Conservation (phyloP, 768 basidiomycete genomes). For the Calocera cornea region DNA sequence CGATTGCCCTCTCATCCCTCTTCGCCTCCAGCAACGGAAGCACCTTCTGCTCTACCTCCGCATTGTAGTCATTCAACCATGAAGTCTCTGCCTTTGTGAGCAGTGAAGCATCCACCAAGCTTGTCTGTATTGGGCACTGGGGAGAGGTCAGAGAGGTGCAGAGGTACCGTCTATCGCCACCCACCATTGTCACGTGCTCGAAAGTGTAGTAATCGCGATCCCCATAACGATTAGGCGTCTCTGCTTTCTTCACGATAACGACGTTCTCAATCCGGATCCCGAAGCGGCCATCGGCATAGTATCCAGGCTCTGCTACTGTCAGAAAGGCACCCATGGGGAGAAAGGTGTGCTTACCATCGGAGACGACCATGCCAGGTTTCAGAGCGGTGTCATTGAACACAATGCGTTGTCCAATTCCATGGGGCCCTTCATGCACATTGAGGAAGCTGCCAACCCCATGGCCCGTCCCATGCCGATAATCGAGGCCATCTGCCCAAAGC, state of each 20-base stretch:
- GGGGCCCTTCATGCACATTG: constrained; percentile 84
- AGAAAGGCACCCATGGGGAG: neutral
- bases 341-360: constrained; percentile 41
- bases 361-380: constrained; percentile 78
- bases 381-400: constrained; percentile 58
- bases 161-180: constrained; percentile 17
- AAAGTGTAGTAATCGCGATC: constrained; percentile 72
- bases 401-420: constrained; percentile 36
- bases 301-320: constrained; percentile 59
- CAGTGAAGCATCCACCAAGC: constrained; percentile 51
- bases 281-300: constrained; percentile 78
- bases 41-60: constrained; percentile 58
- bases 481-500: constrained; percentile 81
- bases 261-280: constrained; percentile 91
- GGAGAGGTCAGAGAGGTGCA: neutral
- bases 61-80: constrained; percentile 81
- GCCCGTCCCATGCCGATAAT: constrained; percentile 78
- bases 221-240: constrained; percentile 68
- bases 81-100: constrained; percentile 51
- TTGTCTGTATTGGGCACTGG: constrained; percentile 77
- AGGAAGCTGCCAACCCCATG: constrained; percentile 92
- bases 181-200: constrained; percentile 77
- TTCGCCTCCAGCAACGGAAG: constrained; percentile 43
- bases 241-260: constrained; percentile 55
- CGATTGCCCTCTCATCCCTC: constrained; percentile 34